Evolutionary conservation across 1,284 basidiomycete genomes (phyloP).

Genomic region (Pholiota adiposa): DNA sequence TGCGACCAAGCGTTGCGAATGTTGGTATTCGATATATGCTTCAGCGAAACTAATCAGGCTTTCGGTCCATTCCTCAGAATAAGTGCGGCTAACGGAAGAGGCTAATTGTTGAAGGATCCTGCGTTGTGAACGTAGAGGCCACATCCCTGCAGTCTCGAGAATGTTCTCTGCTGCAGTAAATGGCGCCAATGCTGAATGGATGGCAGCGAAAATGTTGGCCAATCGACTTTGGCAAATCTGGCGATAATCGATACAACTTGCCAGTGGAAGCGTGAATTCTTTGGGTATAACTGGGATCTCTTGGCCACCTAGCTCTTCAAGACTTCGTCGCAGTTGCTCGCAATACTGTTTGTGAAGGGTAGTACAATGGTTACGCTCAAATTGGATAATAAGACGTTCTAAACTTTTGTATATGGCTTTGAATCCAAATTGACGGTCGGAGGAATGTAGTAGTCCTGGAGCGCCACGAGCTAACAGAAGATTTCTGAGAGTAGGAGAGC

Average conservation of each 20-base stretch:
- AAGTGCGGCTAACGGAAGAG: slow-evolving; percentile 6
- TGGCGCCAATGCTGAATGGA: slow-evolving; percentile 12
- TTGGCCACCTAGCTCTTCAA: slow-evolving; percentile 1
- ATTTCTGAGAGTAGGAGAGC: neutral
- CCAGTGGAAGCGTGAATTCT: neutral
- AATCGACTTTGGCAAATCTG: slow-evolving; percentile 5
- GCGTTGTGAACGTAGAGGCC: slow-evolving; percentile 31
- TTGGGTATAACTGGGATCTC: neutral
- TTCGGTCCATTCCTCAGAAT: slow-evolving; percentile 30
- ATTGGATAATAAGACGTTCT: slow-evolving; percentile 7
- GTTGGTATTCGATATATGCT: slow-evolving; percentile 36
- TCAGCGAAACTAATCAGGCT: slow-evolving; percentile 31
- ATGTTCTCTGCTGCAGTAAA: slow-evolving; percentile 11
- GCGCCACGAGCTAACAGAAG: slow-evolving; percentile 4
- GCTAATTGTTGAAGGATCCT: slow-evolving; percentile 28
- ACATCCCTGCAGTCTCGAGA: slow-evolving; percentile 24
- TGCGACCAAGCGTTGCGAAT: slow-evolving; percentile 34
- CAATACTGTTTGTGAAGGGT: slow-evolving; percentile 2
- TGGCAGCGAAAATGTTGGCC: neutral
- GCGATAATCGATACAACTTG: slow-evolving; percentile 11
- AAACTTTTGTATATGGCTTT: neutral
- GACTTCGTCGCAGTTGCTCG: slow-evolving; percentile 10
- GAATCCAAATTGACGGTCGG: neutral
- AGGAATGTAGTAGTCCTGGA: neutral
- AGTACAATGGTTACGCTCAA: neutral